phyloP scores from a whole-genome alignment of 2,329 filamentous ascomycete genomes.

The Neofusicoccum kwambonambiense region DNA sequence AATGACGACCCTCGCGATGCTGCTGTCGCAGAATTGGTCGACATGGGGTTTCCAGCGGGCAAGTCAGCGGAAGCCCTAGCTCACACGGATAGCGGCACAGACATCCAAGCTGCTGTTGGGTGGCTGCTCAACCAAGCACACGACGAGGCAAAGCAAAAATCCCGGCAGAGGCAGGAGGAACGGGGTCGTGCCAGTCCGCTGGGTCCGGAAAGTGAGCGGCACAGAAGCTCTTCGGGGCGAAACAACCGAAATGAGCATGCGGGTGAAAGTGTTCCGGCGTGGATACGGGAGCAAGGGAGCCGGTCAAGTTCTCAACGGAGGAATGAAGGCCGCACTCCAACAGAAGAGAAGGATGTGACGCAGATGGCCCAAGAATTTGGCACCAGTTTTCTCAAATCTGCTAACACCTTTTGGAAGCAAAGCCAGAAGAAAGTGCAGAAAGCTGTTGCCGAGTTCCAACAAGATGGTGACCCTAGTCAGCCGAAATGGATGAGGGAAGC shows the following conservation, averaged over 20 bases:
- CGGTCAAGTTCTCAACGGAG: slow-evolving; percentile 49
- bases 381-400: slow-evolving; percentile 83
- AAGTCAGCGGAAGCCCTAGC: slow-evolving; percentile 78
- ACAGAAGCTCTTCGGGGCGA: slow-evolving; percentile 28
- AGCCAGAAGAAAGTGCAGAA: slow-evolving; percentile 91
- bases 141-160: slow-evolving; percentile 73
- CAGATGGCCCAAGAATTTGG: slow-evolving; percentile 82
- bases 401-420: slow-evolving; percentile 92
- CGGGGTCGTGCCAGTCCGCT: slow-evolving; percentile 28
- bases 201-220: slow-evolving; percentile 8
- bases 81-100: slow-evolving; percentile 73
- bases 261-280: slow-evolving; percentile 49
- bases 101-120: slow-evolving; percentile 83
- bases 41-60: slow-evolving; percentile 89
- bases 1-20: slow-evolving; percentile 62
- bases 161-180: slow-evolving; percentile 36
- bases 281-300: slow-evolving; percentile 61
- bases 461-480: slow-evolving; percentile 71
- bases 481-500: slow-evolving; percentile 94
- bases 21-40: slow-evolving; percentile 83
- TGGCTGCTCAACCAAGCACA: slow-evolving; percentile 92
- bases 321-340: slow-evolving; percentile 57
- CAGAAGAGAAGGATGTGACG: slow-evolving; percentile 68
- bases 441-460: slow-evolving; percentile 80
- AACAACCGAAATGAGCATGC: slow-evolving; percentile 20